Evolutionary conservation across 768 basidiomycete genomes (phyloP).

Genomic region (Boletus bicolor): DNA sequence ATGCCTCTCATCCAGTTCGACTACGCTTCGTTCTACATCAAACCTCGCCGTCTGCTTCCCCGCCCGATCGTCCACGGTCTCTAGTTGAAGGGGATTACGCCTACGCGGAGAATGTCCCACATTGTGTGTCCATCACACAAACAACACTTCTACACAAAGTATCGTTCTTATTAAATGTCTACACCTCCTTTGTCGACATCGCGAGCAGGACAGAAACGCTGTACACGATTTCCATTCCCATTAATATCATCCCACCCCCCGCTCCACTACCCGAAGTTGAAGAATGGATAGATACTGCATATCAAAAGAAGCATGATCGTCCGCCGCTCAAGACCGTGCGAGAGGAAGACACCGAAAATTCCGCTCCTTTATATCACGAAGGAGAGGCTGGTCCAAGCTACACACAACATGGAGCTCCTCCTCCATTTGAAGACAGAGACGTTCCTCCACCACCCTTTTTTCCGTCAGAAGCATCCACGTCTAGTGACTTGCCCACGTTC

Average conservation of each 20-base stretch:
- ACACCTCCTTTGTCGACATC: conserved; percentile 75
- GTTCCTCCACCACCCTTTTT: conserved; percentile 67
- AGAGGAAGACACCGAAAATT: conserved; percentile 59
- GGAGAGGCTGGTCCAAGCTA: conserved; percentile 77
- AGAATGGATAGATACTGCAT: conserved; percentile 67
- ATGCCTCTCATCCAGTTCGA: conserved; percentile 67
- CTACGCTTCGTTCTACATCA: conserved; percentile 81
- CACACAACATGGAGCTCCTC: conserved; percentile 61
- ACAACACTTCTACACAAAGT: conserved; percentile 80
- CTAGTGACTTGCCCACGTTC: conserved; percentile 64
- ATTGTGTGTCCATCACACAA: conserved; percentile 77
- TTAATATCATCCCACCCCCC: conserved; percentile 68
- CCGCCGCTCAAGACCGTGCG: conserved; percentile 72
- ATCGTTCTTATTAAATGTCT: conserved; percentile 69
- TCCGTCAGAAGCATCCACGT: conserved; percentile 57
- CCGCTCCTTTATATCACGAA: conserved; percentile 63
- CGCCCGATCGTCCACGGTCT: conserved; percentile 43
- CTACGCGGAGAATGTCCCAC: conserved; percentile 53
- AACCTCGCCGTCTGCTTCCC: conserved; percentile 47
- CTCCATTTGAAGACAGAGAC: conserved; percentile 83
- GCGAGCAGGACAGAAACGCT: conserved; percentile 64
- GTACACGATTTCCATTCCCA: conserved; percentile 62
- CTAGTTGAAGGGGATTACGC: conserved; percentile 43
- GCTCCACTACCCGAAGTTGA: conserved; percentile 80
- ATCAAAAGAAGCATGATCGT: conserved; percentile 84